phyloP scores from a whole-genome alignment of 306 rosid genomes.

The Quercus aquifolioides region DNA sequence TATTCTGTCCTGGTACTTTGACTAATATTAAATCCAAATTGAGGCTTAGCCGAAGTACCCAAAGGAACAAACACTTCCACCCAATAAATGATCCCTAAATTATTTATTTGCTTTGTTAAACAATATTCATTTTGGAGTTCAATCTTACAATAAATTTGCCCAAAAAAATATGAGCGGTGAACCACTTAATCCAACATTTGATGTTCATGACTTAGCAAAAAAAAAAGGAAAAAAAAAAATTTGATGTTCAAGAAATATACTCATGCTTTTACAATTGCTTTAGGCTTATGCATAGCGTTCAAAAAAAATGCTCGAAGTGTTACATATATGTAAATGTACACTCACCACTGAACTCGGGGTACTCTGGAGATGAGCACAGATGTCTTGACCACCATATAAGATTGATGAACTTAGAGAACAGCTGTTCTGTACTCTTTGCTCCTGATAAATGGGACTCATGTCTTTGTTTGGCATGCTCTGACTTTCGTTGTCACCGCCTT shows the following conservation, averaged over 20 bases:
- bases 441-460: slow-evolving; percentile 51
- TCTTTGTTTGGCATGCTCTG: slow-evolving; percentile 39
- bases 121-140: not conserved
- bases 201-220: not conserved
- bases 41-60: not conserved
- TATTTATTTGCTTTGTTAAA: not conserved
- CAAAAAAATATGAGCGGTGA: not conserved
- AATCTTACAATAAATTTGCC: not conserved
- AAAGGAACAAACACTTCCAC: not conserved
- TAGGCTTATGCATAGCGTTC: not conserved
- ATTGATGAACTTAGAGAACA: slow-evolving; percentile 91
- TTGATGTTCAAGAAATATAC: slow-evolving; percentile 1
- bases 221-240: too few species aligned
- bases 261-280: not conserved
- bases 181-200: not conserved
- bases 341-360: slow-evolving; percentile 51
- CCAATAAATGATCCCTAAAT: not conserved
- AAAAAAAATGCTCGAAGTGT: not conserved
- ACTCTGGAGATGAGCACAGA: slow-evolving; percentile 53
- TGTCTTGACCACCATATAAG: slow-evolving; percentile 89
- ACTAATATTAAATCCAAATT: not conserved
- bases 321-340: not conserved
- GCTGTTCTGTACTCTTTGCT: slow-evolving; percentile 66
- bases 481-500: slow-evolving; percentile 39
- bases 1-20: not conserved